Percentiles rank a stretch among this genome's conserved stretches.
These are phyloP conservation scores for Fusarium hostae DNA, from an alignment of 2,329 filamentous ascomycete species.

Conservation along the genomic window DNA sequence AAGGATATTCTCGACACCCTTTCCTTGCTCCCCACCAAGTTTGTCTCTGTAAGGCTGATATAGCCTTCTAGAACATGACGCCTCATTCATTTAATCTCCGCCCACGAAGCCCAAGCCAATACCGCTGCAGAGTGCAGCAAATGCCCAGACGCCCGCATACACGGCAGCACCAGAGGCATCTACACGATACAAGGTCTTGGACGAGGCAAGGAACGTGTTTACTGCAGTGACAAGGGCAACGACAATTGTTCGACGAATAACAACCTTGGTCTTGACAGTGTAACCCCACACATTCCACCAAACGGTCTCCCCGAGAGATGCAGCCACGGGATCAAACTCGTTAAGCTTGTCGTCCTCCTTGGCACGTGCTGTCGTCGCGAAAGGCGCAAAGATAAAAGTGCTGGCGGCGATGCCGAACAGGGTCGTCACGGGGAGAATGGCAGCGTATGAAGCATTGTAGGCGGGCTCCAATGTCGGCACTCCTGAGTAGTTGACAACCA, in stretches of 20 bases:
- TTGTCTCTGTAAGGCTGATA: constrained; percentile 31
- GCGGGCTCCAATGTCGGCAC: constrained; percentile 76
- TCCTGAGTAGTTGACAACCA: constrained; percentile 80
- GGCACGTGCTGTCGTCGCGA: constrained; percentile 64
- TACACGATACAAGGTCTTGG: constrained; percentile 74
- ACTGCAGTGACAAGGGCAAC: constrained; percentile 67
- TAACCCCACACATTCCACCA: constrained; percentile 79
- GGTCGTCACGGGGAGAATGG: constrained; percentile 68
- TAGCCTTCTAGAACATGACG: constrained; percentile 6
- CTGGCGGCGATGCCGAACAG: constrained; percentile 76
- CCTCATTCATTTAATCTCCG: constrained; percentile 50
- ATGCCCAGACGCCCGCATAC: constrained; percentile 81
- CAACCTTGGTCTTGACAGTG: constrained; percentile 68
- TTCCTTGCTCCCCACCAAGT: neutral
- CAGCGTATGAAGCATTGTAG: constrained; percentile 70
- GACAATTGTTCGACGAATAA: constrained; percentile 72
- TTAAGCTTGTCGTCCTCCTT: constrained; percentile 60
- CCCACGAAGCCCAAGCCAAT: constrained; percentile 63
- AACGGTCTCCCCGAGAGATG: constrained; percentile 76
- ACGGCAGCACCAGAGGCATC: constrained; percentile 75
- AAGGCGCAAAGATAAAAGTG: constrained; percentile 81
- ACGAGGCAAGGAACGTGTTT: constrained; percentile 72
- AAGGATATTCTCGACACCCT: constrained; percentile 18
- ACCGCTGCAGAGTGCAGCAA: constrained; percentile 70
- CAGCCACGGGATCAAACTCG: constrained; percentile 71